Base-by-base conservation (phyloP, 108 stramenopile genomes). In the Nannochloropsis granulata region DNA sequence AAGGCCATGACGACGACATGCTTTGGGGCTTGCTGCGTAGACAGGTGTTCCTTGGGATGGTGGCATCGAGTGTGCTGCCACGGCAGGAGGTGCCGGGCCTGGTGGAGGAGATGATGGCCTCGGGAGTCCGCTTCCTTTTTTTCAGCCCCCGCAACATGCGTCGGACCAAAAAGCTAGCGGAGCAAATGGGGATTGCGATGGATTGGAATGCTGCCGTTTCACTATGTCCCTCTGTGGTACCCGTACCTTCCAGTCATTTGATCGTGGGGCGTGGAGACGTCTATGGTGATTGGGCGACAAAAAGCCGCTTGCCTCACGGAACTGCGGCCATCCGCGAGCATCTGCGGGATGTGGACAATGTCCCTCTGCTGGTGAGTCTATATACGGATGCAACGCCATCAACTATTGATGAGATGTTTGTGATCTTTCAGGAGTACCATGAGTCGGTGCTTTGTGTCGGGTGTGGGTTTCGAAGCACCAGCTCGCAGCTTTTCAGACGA, bases 61-160 rank as follows among this genome's bases (percentile, higher is more conserved):
- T 96, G 25, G 98, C 95, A 23, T 96, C 95, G 8, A 86, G 89
- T 42, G 94, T 96, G 7, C 92, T 92, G 34, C 96, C 96, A 12
- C 84, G 95, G n/a, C 90, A 93, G 44, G 95, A 96, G 89, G 95
- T 97, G 79, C 93, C 94, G 81, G 90, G 90, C 13, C 85, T 97
- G 9, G 91, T 96, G 43, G 90, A 93, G 43, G 92, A 93, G 11
- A 92, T 95, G 45, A 90, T 89, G 81, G 92, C 93, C 82, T 94
- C 98, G 14, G 96, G 96, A 13, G 95, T 98, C 19, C 93, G 98
- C 43, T 98, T 96, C 90, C 95, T 98, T 13, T 98, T 97, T 82
- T 97, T 98, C 85, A 94, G 94, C 19, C 96, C 98, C 12, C 90
- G 96, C 80, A 98, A 98, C 88, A 98, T 98, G 98, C 91, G 96